Base-by-base conservation (phyloP, 2,329 filamentous ascomycete species). In the Rugonectria rugulosa region DNA sequence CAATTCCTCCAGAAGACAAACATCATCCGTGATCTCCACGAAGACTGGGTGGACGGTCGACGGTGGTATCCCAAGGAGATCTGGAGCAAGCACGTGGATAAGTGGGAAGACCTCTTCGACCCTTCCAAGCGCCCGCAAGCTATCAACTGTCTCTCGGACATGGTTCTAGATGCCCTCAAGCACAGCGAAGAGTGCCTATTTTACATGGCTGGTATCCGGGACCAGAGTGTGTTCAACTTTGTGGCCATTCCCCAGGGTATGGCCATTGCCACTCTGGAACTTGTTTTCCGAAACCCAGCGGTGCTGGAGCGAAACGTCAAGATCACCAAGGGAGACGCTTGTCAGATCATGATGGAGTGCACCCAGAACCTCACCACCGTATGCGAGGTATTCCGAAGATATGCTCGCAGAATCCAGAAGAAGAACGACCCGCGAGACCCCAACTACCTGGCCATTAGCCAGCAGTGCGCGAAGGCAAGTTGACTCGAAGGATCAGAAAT, bases 191-290 rank as follows among this genome's bases (percentile, higher is more conserved):
- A 98, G 70, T 98, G 94, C 72, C 77, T 99, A n/a, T 97, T 93
- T 80, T 99, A 98, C 78, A 92, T 99, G 79, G 94, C 94, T 5
- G 95, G 91, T 41, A 86, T 99, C 61, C 88, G 89, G 64, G 95
- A 99, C 71, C 95, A 99, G 79, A 96, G 92, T 71, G 92, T 97
- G 21, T 99, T 99, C 86, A 99, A 99, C 82, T 99, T 99, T 74
- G 92, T 92, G 42, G 94, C 94, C 53, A 99, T 99, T 61, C 95
- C 95, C 3, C 95, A 99, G 75, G 82, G 88, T 62, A 99, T 99
- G 95, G 95, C 94, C 48, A 97, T 99, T 72, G 94, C 95, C 8
- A 98, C 94, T 1, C 79, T 98, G 36, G 93, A 97, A 66, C 80
- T 92, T 15, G 90, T 94, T 67, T 99, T 98, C 85, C 89, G 90